Evolutionary conservation across 1,284 basidiomycete genomes (phyloP).

Genomic region (Cronartium quercuum): DNA sequence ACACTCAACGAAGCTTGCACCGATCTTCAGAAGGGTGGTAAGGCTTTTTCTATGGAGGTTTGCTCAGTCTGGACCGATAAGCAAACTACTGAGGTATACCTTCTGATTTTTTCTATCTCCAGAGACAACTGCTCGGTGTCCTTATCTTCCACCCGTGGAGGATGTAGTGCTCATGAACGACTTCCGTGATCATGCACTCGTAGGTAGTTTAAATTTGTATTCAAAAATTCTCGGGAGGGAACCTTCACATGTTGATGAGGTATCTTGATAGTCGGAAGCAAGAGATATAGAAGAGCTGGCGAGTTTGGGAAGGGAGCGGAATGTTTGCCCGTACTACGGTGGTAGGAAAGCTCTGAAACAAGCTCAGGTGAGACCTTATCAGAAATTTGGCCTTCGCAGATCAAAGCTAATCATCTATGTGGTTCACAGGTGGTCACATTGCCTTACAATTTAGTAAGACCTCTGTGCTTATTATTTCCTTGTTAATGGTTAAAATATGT

Average conservation of each 20-base stretch:
- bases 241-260: background rate
- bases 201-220: conserved; percentile 49
- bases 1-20: conserved; percentile 88
- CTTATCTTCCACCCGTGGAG: conserved; percentile 66
- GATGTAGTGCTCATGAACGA: conserved; percentile 72
- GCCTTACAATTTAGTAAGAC: conserved; percentile 73
- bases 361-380: conserved; percentile 63
- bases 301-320: conserved; percentile 59
- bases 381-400: conserved; percentile 2
- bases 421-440: conserved; percentile 67
- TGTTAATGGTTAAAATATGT: background rate
- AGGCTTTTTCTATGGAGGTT: background rate
- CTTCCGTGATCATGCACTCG: conserved; percentile 80
- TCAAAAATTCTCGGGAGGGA: background rate
- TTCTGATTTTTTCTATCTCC: conserved; percentile 41
- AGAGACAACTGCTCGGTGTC: conserved; percentile 64
- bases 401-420: background rate
- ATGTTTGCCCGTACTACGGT: conserved; percentile 89
- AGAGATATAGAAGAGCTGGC: conserved; percentile 94
- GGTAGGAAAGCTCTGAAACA: conserved; percentile 77
- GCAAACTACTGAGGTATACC: too few relatives aligned
- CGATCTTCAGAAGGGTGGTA: conserved; percentile 69
- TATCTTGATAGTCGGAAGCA: conserved; percentile 61
- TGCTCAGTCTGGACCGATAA: too few relatives aligned
- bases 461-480: background rate